Evolutionary conservation across 495 filamentous ascomycete species (phyloP).

Genomic region (Lasiosphaeriaceae sp.): DNA sequence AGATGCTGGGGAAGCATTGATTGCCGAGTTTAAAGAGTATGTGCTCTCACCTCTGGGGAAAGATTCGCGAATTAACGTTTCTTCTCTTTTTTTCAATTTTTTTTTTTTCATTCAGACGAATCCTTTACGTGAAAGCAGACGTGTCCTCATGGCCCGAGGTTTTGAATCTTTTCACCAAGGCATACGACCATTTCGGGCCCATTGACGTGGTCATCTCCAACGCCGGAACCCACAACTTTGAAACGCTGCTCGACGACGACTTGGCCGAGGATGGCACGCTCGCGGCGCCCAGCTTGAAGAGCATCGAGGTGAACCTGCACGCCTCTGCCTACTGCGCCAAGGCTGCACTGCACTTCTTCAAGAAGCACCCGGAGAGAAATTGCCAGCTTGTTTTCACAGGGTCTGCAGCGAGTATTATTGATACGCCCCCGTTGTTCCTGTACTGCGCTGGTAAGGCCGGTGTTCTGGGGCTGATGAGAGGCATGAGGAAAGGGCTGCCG

Average conservation of each 20-base stretch:
- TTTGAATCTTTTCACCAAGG: neutral
- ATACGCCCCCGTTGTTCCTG: neutral
- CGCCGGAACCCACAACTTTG: neutral
- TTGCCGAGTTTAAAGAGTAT: conserved; percentile 2
- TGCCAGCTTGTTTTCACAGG: neutral
- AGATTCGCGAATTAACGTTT: no score
- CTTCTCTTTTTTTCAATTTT: no score
- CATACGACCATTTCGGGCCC: neutral
- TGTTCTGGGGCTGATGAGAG: neutral
- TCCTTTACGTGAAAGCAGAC: conserved; percentile 1
- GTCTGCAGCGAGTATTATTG: neutral
- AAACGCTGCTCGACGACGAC: neutral
- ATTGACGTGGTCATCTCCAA: conserved; percentile 1
- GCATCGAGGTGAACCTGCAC: conserved; percentile 2
- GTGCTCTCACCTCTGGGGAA: neutral
- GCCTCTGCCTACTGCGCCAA: neutral
- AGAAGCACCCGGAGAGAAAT: neutral
- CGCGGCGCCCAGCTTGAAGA: neutral
- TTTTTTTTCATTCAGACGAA: no score
- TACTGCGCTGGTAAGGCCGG: neutral
- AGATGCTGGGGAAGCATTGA: neutral
- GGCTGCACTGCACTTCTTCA: neutral
- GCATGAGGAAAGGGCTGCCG: neutral
- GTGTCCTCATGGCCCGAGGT: neutral
- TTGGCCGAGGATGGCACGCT: neutral